phyloP scores from a whole-genome alignment of 495 filamentous ascomycete genomes.

The Alectoria sarmentosa region DNA sequence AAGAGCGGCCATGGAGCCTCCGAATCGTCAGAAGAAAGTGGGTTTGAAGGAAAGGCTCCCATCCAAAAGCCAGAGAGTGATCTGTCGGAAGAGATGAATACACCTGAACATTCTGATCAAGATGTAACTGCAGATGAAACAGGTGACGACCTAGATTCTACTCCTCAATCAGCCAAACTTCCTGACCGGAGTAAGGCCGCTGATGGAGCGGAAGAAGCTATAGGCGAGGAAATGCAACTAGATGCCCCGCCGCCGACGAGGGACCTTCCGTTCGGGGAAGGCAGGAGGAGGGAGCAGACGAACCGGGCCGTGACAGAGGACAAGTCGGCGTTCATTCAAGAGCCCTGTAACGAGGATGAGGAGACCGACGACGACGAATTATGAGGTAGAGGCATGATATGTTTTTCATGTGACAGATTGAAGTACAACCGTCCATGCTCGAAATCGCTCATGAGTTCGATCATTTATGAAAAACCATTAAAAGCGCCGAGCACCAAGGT shows the following conservation, averaged over 20 bases:
- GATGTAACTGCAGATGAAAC: conserved; percentile 27
- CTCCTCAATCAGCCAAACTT: neutral
- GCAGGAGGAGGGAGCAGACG: neutral
- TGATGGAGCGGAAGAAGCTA: neutral
- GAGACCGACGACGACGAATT: conserved; percentile 46
- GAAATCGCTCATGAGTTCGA: neutral
- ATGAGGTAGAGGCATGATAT: conserved; percentile 36
- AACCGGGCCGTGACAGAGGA: conserved; percentile 7
- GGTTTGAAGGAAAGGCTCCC: conserved; percentile 19
- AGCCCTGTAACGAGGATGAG: conserved; percentile 25
- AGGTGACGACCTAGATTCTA: conserved; percentile 10
- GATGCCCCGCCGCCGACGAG: conserved; percentile 33
- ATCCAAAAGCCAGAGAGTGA: conserved; percentile 18
- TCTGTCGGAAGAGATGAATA: conserved; percentile 11
- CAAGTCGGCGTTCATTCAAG: conserved; percentile 8
- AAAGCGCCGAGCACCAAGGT: neutral
- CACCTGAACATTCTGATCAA: conserved; percentile 21
- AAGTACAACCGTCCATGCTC: neutral
- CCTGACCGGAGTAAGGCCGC: neutral
- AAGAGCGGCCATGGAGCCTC: conserved; percentile 13
- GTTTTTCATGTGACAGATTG: neutral
- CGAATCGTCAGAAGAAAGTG: conserved; percentile 20
- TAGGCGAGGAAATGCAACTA: conserved; percentile 10
- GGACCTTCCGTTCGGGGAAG: conserved; percentile 36
- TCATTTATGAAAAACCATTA: neutral